These are phyloP conservation scores for Beauveria varroae DNA, from an alignment of 2,329 filamentous ascomycete species.

Conservation along the genomic window DNA sequence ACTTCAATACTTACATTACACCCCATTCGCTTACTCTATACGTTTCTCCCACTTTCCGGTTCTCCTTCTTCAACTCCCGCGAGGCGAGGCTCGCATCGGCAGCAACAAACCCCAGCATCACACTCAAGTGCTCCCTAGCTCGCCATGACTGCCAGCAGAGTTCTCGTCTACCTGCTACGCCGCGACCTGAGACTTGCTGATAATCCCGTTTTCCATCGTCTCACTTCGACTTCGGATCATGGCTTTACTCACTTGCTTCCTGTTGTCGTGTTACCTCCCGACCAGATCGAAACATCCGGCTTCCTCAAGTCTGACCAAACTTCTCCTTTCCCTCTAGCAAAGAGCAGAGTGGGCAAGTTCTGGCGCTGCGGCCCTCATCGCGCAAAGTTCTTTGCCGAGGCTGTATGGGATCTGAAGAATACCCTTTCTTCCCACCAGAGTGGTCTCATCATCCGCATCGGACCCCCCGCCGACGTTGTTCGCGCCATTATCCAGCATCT, in stretches of 20 bases:
- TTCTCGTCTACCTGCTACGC: slow-evolving; percentile 64
- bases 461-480: slow-evolving; percentile 52
- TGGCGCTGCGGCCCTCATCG: slow-evolving; percentile 70
- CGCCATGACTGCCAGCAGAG: slow-evolving; percentile 32
- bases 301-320: slow-evolving; percentile 49
- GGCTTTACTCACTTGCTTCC: slow-evolving; percentile 64
- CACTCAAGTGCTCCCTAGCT: neutral
- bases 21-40: neutral
- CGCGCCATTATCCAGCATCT: slow-evolving; percentile 47
- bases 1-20: neutral
- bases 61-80: neutral
- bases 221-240: slow-evolving; percentile 40
- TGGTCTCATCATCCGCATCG: slow-evolving; percentile 57
- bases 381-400: slow-evolving; percentile 64
- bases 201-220: slow-evolving; percentile 62
- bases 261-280: slow-evolving; percentile 59
- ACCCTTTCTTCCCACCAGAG: slow-evolving; percentile 52
- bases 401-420: slow-evolving; percentile 64
- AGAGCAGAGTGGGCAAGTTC: slow-evolving; percentile 56
- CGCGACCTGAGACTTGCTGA: slow-evolving; percentile 67
- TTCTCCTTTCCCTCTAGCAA: slow-evolving; percentile 62
- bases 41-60: neutral
- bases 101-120: neutral
- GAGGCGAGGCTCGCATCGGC: neutral
- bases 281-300: slow-evolving; percentile 68